Base-by-base conservation (phyloP, 805 yeast genomes). In the Pichia ethanolica region DNA sequence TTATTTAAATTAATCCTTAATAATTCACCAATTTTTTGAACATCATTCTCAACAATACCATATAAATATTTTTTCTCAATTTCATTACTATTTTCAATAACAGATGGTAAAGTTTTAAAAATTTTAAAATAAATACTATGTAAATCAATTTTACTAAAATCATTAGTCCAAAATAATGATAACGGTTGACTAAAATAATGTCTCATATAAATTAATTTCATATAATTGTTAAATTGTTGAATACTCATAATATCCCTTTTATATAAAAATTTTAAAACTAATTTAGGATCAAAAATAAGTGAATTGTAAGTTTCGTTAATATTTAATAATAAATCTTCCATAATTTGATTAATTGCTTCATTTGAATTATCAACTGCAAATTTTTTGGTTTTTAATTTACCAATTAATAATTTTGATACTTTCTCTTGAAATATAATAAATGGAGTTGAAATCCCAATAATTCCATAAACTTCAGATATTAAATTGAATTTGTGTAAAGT, bases 391-490 rank as follows among this genome's bases (percentile, higher is more conserved):
- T 56, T 52, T n/a, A 67, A 44, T 28, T 54, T 47, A 12, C 56
- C 58, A 28, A 62, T 49, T 1, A 59, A 45, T 6, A 57, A 35
- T 30, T 57, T 56, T 10, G 70, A 61, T 5, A 67, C 53, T 45
- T 63, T 67, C 37, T 68, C 71, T 42, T 64, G 59, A 52, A 67
- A 67, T 11, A 66, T 59, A n/a, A 56, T 57, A 26, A 64, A 56
- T 10, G 70, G 68, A 1, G 71, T 66, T 0, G 70, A 61, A 7
- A 68, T 57, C 11, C 71, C 71, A 42, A 68, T 56, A 5, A 67
- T 50, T 7, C 63, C 49, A 34, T 57, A 59, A 30, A 66, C 56
- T 5, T 49, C 32, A 12, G 54, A 39, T 4, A 37, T 38, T 28
- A 45, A 45, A 20, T 53, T 54, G 28, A 49, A 57, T 40, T 52